Conservation (phyloP, 192 early-diverging fungal genomes). For the Rhizoclosmatium sp. region DNA sequence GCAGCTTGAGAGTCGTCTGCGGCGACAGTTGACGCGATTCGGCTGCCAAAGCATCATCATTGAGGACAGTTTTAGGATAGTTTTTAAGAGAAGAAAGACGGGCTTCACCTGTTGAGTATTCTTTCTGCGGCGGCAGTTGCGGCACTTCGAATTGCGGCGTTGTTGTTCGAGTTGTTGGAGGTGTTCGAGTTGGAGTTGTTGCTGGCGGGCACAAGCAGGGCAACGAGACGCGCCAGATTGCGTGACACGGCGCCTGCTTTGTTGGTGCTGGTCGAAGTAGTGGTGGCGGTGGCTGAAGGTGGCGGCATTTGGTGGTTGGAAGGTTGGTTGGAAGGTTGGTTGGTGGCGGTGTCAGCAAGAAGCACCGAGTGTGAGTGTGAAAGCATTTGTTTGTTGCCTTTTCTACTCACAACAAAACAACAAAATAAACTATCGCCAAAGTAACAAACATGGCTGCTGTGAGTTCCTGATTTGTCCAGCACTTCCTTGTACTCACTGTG, state of each 20-base stretch:
- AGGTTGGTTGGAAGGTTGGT: not conserved
- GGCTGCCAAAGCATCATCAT: slow-evolving; percentile 49
- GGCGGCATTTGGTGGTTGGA: not conserved
- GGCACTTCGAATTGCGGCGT: not conserved
- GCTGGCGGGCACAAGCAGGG: not conserved
- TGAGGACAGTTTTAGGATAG: not conserved
- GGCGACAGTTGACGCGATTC: slow-evolving; percentile 58
- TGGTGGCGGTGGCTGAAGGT: too few species aligned
- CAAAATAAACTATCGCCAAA: not conserved
- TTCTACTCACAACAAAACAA: not conserved
- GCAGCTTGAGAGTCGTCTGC: slow-evolving; percentile 59
- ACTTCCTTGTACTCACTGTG: not conserved
- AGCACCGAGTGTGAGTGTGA: too few species aligned
- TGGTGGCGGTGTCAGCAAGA: not conserved
- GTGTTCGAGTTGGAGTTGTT: too few species aligned
- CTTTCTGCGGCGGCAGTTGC: slow-evolving; percentile 6
- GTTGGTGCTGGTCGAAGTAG: too few species aligned
- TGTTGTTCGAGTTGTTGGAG: not conserved
- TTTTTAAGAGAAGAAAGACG: not conserved
- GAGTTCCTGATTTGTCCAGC: not conserved
- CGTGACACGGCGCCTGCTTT: not conserved
- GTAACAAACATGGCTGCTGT: not conserved
- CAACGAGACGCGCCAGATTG: slow-evolving; percentile 6
- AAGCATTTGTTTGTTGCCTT: not conserved
- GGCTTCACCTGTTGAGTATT: too few species aligned